phyloP scores from a whole-genome alignment of 108 stramenopile genomes.

The Cafeteria roenbergensis region DNA sequence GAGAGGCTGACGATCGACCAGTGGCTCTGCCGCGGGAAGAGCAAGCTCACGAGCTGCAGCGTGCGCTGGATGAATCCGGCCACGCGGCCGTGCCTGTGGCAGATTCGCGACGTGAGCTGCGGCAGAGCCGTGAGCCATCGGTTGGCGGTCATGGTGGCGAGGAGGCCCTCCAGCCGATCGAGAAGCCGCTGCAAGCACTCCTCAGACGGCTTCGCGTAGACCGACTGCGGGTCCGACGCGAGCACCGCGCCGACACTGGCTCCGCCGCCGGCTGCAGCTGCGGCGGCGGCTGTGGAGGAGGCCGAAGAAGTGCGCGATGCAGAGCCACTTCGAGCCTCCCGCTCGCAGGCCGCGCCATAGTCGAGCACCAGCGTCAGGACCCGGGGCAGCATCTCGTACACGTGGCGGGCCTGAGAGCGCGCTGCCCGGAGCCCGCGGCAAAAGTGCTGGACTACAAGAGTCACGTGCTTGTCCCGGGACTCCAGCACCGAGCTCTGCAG shows the following conservation, averaged over 20 bases:
- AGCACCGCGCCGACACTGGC: neutral
- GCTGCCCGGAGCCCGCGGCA: neutral
- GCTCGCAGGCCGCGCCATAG: slow-evolving; percentile 3
- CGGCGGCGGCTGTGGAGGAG: neutral
- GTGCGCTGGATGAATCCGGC: slow-evolving; percentile 1
- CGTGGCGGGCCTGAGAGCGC: neutral
- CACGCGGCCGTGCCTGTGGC: neutral
- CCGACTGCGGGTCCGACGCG: neutral
- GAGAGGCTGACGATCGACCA: slow-evolving; percentile 23
- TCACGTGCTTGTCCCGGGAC: neutral
- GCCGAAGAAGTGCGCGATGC: neutral
- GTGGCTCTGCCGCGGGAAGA: slow-evolving; percentile 14
- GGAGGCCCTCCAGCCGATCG: neutral
- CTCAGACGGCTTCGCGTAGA: neutral
- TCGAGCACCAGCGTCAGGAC: slow-evolving; percentile 2
- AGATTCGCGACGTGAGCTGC: slow-evolving; percentile 25
- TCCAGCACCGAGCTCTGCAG: neutral
- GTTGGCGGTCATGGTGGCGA: slow-evolving; percentile 1
- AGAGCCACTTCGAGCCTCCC: neutral
- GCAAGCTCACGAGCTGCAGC: neutral
- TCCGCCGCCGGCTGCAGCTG: neutral
- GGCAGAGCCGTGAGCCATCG: slow-evolving; percentile 19
- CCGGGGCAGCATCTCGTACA: neutral
- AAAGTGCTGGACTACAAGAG: neutral
- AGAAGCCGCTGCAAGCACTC: neutral